phyloP scores from a whole-genome alignment of 1,284 basidiomycete species.

The Tausonia pullulans region DNA sequence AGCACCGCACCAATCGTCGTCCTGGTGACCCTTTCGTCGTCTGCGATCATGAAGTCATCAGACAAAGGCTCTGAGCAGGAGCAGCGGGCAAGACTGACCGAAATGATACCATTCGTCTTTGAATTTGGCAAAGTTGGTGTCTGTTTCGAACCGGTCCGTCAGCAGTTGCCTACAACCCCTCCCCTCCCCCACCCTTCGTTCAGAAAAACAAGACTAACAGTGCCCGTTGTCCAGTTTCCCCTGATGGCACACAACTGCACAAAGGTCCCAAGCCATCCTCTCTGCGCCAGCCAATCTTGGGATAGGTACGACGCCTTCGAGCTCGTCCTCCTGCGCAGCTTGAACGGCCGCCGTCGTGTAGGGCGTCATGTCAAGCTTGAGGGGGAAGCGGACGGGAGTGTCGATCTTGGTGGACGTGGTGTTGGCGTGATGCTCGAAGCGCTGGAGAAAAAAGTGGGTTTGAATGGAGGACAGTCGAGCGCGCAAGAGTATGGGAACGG shows the following conservation, averaged over 20 bases:
- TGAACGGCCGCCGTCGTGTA: slow-evolving; percentile 50
- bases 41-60: no score
- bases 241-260: slow-evolving; percentile 89
- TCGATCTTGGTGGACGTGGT: slow-evolving; percentile 74
- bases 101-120: slow-evolving; percentile 14
- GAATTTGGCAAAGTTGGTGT: slow-evolving; percentile 9
- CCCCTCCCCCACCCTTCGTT: no score
- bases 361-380: slow-evolving; percentile 73
- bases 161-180: no score
- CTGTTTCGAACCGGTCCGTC: background rate
- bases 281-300: slow-evolving; percentile 14
- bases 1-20: slow-evolving; percentile 1
- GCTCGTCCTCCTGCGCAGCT: slow-evolving; percentile 10
- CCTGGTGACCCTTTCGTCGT: slow-evolving; percentile 5
- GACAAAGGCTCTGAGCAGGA: no score
- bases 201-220: slow-evolving; percentile 31
- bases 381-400: slow-evolving; percentile 68
- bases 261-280: slow-evolving; percentile 61
- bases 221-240: slow-evolving; percentile 91
- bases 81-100: background rate
- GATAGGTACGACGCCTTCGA: background rate
- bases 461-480: background rate
- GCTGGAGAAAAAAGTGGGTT: slow-evolving; percentile 39
- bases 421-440: slow-evolving; percentile 68
- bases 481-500: slow-evolving; percentile 12